Percentiles rank a stretch among this genome's conserved stretches.
These are phyloP conservation scores for Staphylotrichum tortipilum DNA, from an alignment of 495 filamentous ascomycete species.

Conservation along the genomic window DNA sequence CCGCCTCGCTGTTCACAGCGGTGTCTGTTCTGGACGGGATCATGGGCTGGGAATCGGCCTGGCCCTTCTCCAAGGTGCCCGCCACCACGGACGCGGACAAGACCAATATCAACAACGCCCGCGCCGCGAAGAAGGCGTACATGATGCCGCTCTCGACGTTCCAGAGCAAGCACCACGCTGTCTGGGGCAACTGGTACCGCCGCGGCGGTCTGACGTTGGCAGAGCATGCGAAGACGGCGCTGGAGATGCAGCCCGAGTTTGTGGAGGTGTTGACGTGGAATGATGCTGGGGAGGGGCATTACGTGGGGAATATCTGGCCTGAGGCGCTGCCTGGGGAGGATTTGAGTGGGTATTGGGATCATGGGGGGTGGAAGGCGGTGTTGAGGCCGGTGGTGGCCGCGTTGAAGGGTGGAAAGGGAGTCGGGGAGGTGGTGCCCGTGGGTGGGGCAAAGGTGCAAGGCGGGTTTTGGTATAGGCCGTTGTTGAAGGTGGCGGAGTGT, in stretches of 20 bases:
- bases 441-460: background rate
- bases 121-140: constrained; percentile 16
- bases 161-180: constrained; percentile 50
- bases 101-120: background rate
- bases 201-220: constrained; percentile 57
- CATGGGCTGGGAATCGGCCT: constrained; percentile 6
- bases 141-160: constrained; percentile 66
- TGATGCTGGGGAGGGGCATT: constrained; percentile 64
- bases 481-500: background rate
- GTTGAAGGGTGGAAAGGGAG: background rate
- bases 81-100: background rate
- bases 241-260: constrained; percentile 51
- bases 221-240: constrained; percentile 54
- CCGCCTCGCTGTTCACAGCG: too few species aligned
- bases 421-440: background rate
- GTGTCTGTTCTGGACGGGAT: constrained; percentile 1
- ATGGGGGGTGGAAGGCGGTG: background rate
- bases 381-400: background rate
- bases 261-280: constrained; percentile 53
- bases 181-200: constrained; percentile 61
- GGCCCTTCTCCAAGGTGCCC: background rate
- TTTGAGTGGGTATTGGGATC: background rate
- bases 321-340: background rate
- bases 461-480: background rate
- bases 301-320: constrained; percentile 40